These are phyloP conservation scores for Eucalyptus rudis DNA, from an alignment of 345 rosid genomes.

Conservation along the genomic window DNA sequence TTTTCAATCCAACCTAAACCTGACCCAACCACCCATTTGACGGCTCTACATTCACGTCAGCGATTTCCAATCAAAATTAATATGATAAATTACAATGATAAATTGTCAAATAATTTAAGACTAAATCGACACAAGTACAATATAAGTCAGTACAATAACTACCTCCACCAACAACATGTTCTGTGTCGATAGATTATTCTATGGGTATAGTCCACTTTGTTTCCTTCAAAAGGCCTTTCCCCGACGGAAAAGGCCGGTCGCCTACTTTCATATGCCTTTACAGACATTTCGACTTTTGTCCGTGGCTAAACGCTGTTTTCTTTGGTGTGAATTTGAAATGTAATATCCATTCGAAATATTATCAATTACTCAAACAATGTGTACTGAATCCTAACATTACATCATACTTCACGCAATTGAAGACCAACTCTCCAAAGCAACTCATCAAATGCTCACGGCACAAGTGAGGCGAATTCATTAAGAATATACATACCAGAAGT, in stretches of 20 bases:
- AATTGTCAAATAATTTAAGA: too few relatives aligned
- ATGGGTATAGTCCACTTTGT: too few relatives aligned
- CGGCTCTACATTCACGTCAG: accelerated
- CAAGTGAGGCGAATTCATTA: neutral
- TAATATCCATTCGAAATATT: neutral
- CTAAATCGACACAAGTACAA: accelerated
- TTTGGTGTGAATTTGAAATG: neutral
- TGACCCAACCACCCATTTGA: too few relatives aligned
- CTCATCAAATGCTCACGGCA: neutral
- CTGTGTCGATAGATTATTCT: too few relatives aligned
- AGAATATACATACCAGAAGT: neutral
- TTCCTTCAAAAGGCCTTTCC: neutral
- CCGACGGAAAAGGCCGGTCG: neutral
- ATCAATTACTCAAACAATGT: neutral
- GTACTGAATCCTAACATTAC: neutral
- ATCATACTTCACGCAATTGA: neutral
- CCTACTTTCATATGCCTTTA: neutral
- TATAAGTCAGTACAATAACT: too few relatives aligned
- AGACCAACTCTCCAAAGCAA: neutral
- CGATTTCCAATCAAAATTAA: too few relatives aligned
- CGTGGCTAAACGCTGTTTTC: neutral
- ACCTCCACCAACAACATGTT: too few relatives aligned
- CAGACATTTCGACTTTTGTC: neutral
- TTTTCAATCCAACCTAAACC: too few relatives aligned
- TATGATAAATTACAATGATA: too few relatives aligned